phyloP scores from a whole-genome alignment of 2,329 filamentous ascomycete species.

The Fusarium sp. region DNA sequence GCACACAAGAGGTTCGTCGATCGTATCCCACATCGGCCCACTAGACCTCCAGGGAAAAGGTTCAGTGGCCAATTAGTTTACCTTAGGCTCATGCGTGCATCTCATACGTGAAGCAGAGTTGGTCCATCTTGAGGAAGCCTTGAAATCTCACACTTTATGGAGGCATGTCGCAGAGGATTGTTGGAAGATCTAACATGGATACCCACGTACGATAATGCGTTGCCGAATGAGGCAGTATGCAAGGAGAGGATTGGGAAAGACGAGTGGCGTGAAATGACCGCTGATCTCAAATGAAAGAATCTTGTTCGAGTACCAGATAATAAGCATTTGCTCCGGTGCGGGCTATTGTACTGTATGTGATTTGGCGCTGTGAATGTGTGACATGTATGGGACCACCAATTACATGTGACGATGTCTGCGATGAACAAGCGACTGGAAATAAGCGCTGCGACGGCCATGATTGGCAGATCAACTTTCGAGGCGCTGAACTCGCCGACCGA shows the following conservation, averaged over 20 bases:
- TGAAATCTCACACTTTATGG: neutral
- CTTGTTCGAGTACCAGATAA: conserved; percentile 45
- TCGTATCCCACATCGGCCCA: neutral
- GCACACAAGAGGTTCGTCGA: conserved; percentile 3
- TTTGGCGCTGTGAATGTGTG: conserved; percentile 5
- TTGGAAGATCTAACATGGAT: conserved; percentile 21
- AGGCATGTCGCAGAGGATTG: neutral
- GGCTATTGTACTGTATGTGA: conserved; percentile 22
- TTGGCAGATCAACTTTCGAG: neutral
- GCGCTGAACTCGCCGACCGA: neutral
- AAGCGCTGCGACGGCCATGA: neutral
- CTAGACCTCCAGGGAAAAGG: neutral
- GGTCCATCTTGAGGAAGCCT: neutral
- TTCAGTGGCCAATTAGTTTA: neutral
- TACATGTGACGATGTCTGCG: neutral
- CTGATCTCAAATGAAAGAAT: conserved; percentile 34
- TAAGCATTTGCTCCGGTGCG: conserved; percentile 20
- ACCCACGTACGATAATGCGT: conserved; percentile 16
- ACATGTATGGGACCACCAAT: neutral
- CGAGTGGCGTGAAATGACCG: conserved; percentile 30
- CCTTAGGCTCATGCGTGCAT: neutral
- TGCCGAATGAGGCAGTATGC: conserved; percentile 7
- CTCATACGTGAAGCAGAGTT: neutral
- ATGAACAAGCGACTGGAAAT: neutral
- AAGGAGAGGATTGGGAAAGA: conserved; percentile 21